Percentiles rank a stretch among this genome's conserved stretches.
phyloP scores from a whole-genome alignment of 805 yeast genomes.

The Deakozyma indianensis region DNA sequence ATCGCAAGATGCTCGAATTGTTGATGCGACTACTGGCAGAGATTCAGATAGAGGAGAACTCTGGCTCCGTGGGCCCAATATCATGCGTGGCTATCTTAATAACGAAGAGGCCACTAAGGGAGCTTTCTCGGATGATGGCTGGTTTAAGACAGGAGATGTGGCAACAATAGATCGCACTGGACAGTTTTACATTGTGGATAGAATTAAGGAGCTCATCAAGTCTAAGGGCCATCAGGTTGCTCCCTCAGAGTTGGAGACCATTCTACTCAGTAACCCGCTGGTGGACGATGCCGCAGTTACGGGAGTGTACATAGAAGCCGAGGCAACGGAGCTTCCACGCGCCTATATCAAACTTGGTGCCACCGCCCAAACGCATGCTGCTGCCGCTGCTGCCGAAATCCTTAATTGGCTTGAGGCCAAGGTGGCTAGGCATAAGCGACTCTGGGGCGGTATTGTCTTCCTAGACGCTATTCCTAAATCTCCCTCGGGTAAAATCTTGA shows the following conservation, averaged over 20 bases:
- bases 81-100: conserved; percentile 36
- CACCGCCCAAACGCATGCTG: conserved; percentile 3
- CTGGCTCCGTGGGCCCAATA: conserved; percentile 41
- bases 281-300: conserved; percentile 86
- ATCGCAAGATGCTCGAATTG: conserved; percentile 36
- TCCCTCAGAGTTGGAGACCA: conserved; percentile 87
- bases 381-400: conserved; percentile 13
- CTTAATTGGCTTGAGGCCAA: conserved; percentile 21
- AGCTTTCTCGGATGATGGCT: conserved; percentile 32
- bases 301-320: conserved; percentile 57
- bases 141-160: conserved; percentile 49
- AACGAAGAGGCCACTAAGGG: conserved; percentile 34
- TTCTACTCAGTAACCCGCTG: conserved; percentile 54
- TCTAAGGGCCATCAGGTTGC: conserved; percentile 75
- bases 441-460: conserved; percentile 39
- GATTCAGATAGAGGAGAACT: conserved; percentile 47
- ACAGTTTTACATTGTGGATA: conserved; percentile 34
- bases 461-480: conserved; percentile 85
- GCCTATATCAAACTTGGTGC: conserved; percentile 20
- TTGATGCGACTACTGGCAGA: conserved; percentile 22
- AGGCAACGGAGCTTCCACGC: conserved; percentile 51
- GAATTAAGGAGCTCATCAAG: conserved; percentile 58
- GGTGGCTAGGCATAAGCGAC: conserved; percentile 24
- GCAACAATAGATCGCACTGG: conserved; percentile 26
- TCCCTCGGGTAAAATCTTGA: conserved; percentile 87